phyloP scores from a whole-genome alignment of 441 rosid genomes.

The Geranium incanum region DNA sequence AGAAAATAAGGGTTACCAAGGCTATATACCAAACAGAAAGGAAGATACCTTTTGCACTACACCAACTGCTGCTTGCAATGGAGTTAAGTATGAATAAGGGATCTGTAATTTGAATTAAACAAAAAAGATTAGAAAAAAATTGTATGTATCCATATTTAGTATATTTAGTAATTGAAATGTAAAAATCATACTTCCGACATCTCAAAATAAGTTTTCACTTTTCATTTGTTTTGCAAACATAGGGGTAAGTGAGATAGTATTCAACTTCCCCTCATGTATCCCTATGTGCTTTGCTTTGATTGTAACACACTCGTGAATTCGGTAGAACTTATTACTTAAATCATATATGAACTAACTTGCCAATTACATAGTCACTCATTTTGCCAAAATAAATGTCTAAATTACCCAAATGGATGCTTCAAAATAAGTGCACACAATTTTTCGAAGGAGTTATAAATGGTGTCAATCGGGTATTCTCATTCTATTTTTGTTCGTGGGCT shows the following conservation, averaged over 20 bases:
- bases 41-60: slow-evolving; percentile 80
- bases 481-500: too few species aligned
- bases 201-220: background rate
- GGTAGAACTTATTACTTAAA: background rate
- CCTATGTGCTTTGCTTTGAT: background rate
- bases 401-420: background rate
- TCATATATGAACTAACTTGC: background rate
- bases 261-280: background rate
- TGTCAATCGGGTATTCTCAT: too few species aligned
- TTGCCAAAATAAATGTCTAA: background rate
- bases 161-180: slow-evolving; percentile 9
- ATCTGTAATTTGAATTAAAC: slow-evolving; percentile 43
- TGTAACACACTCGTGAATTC: background rate
- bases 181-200: background rate
- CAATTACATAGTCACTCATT: background rate
- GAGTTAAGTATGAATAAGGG: slow-evolving; percentile 69
- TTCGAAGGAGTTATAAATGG: background rate
- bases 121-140: slow-evolving; percentile 9
- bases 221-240: background rate
- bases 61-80: slow-evolving; percentile 92
- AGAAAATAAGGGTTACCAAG: background rate
- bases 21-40: background rate
- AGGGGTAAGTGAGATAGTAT: background rate
- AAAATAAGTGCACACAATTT: background rate
- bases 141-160: background rate